Evolutionary conservation across 1,284 basidiomycete genomes (phyloP), one percentile per base, ranked within the genome.

Genomic region (Ganoderma lucidum): DNA sequence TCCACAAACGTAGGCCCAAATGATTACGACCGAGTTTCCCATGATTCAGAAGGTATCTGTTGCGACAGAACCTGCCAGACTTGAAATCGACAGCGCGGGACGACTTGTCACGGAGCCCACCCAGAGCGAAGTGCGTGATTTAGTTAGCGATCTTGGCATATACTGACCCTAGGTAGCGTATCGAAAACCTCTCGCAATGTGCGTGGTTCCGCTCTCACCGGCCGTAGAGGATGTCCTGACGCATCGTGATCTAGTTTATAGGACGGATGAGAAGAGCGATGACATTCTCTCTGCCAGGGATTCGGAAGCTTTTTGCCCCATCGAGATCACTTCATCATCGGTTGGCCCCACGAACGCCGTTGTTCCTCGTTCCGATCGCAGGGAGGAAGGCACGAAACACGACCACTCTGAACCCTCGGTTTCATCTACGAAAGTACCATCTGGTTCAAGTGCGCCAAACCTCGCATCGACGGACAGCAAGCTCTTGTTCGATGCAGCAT

Each of bases 221-320:
- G 19, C 15, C 41, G 12, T 61, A 37, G 15, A 23, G 58, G 19
- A 35, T 8, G 28, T 17, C 8, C 53, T 53, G 30, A 44, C 60
- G 44, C 48, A 53, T 37, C 51, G 19, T 12, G 3, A n/a, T 19
- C 2, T 66, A 77, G 76, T 79, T 30, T 79, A 79, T 68, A 69
- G 66, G 44, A 76, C 76, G 3, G 71, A 78, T 41, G 77, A 77
- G 0, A 62, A 69, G 2, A 78, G 76, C 68, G 78, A 78, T 30
- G 66, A 64, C 30, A 65, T 71, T 37, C 41, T 55, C 9, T 67
- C 67, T 6, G 59, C 56, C 6, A 62, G 62, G n/a, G 70, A 67
- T 48, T 41, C 48, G 0, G 63, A 65, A 8, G 63, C n/a, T n/a
- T 56, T 55, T 35, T 30, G 19, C 5, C 19, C 28, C 59, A 42